Base-by-base conservation (phyloP, 1,139 yeast genomes). In the Saccharomyces hybrid region DNA sequence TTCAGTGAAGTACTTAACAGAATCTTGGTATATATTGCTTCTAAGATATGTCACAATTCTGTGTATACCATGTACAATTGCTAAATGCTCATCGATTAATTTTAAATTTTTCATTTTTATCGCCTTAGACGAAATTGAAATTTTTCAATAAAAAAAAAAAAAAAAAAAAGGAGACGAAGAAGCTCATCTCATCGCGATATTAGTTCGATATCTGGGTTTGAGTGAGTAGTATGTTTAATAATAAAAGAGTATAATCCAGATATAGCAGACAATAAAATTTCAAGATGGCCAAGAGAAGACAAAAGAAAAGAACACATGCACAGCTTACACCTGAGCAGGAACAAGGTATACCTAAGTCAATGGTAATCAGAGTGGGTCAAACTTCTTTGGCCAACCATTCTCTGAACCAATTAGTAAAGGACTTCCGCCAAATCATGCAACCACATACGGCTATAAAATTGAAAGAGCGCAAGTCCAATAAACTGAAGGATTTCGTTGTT, bases 381-480 rank as follows among this genome's bases (percentile, higher is more conserved):
- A 76, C 84, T 16, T 82, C 95, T 28, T 77, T 88, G 65, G 82
- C 83, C 52, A 91, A 93, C 67, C 90, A 86, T 63, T 82, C 96
- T 2, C 75, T 95, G 60, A 78, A 88, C 47, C 96, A 88, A 70
- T 76, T 93, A 57, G 97, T 91, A 20, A 78, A 79, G 59, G 99
- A 93, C 70, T 84, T 91, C 71, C 80, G 99, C 68, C 81, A 80
- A 59, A 82, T 89, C 59, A 90, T 93, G 97, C 95, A 89, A 68
- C 99, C 99, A 28, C 96, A 93, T 65, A 93, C 99, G 4, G 97
- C 98, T 16, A 83, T 89, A 63, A 86, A 83, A 62, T 78, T 95
- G 58, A 79, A 85, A 61, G 99, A 95, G 72, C 77, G 98, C 52
- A 88, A 88, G 70, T 77, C 88, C 49, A 95, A 95, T 70, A 85